Evolutionary conservation across 2,329 filamentous ascomycete genomes (phyloP), one percentile per base, ranked within the genome.

Genomic region (Clarireedia monteithiana): DNA sequence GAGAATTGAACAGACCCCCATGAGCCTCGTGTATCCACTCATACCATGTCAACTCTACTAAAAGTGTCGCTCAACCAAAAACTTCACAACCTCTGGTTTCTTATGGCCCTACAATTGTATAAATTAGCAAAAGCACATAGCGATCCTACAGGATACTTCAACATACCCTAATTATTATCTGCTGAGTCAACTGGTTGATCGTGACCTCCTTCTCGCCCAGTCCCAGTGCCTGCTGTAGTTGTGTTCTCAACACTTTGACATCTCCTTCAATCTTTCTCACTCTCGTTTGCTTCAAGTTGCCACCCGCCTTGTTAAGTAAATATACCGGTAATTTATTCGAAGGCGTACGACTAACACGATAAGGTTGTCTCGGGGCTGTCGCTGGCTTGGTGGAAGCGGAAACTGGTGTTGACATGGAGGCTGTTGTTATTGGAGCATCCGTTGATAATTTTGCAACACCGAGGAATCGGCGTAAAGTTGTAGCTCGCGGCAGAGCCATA

Each of bases 181-280:
- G 86, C 50, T 80, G 79, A 46, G 87, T 95, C 50, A 85, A 73
- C 24, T 63, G 62, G 57, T 68, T 67, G 15, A 69, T 73, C 44
- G 85, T 74, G 6, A 83, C 73, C 14, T 79, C 74, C 50, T 76
- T 67, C 39, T 65, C 68, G 24, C 78, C 71, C 44, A 92, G 66
- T 1, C 75, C 72, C 59, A 96, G 70, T 10, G 76, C 78, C 20
- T 72, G 67, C 39, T 76, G 73, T 56, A 97, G 68, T 63, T 91
- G 86, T 38, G 78, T 71, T 59, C 81, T 77, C 61, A 97, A 69
- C 3, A 75, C 79, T 34, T 75, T 71, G 50, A 83, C 67, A 68
- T 95, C 80, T 15, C 94, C 94, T 56, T 89, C 83, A 50, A 92
- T 79, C 72, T 88, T 91, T 70, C 90, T 87, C 55, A 99, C 73